A percentile compares a stretch with the other conserved stretches of the same genome.
These are phyloP conservation scores for Usnea hakonensis DNA, from an alignment of 495 filamentous ascomycete genomes.

Conservation along the genomic window DNA sequence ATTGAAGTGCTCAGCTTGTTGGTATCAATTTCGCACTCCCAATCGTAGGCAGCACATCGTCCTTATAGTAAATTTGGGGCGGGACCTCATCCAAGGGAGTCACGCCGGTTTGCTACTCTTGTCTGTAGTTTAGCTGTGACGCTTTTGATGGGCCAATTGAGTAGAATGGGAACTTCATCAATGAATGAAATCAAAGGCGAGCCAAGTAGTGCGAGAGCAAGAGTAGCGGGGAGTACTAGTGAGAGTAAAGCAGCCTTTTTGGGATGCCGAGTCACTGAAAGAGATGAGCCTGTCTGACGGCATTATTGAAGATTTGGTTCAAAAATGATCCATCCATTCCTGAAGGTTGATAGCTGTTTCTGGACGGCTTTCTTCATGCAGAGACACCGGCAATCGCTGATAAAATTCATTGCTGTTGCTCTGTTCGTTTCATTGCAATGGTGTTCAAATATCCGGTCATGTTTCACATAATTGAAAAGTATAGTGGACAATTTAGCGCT, in stretches of 20 bases:
- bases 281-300: neutral
- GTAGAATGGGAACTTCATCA: conserved; percentile 60
- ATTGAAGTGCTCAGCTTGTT: neutral
- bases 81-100: neutral
- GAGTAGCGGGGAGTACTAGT: conserved; percentile 60
- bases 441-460: neutral
- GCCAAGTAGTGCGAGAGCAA: conserved; percentile 97
- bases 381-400: neutral
- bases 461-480: neutral
- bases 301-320: neutral
- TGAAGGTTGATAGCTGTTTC: conserved; percentile 51
- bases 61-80: neutral
- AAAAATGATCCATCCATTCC: conserved; percentile 44
- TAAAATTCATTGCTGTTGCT: neutral
- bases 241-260: conserved; percentile 53
- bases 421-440: neutral
- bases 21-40: neutral
- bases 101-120: neutral
- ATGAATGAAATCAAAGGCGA: conserved; percentile 57
- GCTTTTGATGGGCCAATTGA: conserved; percentile 4
- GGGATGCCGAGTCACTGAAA: conserved; percentile 37
- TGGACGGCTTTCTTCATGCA: conserved; percentile 36
- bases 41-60: neutral
- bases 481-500: neutral
- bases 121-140: neutral